Evolutionary conservation across 108 stramenopile genomes (phyloP).

Genomic region (Cyclotella cryptica): DNA sequence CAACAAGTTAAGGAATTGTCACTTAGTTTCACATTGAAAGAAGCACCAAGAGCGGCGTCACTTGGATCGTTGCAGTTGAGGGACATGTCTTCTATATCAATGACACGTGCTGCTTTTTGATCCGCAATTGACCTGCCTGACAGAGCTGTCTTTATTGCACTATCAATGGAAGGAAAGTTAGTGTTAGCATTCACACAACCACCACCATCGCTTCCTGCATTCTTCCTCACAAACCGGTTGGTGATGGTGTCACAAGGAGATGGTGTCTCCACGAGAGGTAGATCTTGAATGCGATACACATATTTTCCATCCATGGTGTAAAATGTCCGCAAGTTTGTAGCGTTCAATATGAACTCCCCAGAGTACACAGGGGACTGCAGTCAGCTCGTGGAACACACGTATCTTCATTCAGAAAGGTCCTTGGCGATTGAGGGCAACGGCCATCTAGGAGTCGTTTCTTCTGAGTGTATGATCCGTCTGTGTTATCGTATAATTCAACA

Average conservation of each 20-base stretch:
- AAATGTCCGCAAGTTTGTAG: conserved; percentile 27
- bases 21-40: conserved; percentile 20
- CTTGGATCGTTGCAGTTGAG: conserved; percentile 10
- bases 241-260: conserved; percentile 16
- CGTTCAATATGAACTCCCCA: conserved; percentile 28
- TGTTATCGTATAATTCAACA: conserved; percentile 20
- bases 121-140: not conserved
- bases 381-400: conserved; percentile 25
- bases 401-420: conserved; percentile 44
- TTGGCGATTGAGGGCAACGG: conserved; percentile 20
- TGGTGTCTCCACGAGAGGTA: conserved; percentile 34
- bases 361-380: conserved; percentile 16
- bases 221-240: conserved; percentile 39
- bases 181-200: conserved; percentile 15
- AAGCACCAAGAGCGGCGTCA: conserved; percentile 18
- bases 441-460: conserved; percentile 23
- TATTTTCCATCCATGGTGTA: conserved; percentile 39
- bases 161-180: conserved; percentile 12
- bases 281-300: conserved; percentile 29
- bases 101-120: conserved; percentile 5
- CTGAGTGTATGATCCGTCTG: not conserved
- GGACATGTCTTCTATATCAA: conserved; percentile 7
- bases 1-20: conserved; percentile 16
- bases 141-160: not conserved
- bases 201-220: conserved; percentile 13